Evolutionary conservation across 2,329 filamentous ascomycete genomes (phyloP), one percentile per base, ranked within the genome.

Genomic region (Diaporthe sp.): DNA sequence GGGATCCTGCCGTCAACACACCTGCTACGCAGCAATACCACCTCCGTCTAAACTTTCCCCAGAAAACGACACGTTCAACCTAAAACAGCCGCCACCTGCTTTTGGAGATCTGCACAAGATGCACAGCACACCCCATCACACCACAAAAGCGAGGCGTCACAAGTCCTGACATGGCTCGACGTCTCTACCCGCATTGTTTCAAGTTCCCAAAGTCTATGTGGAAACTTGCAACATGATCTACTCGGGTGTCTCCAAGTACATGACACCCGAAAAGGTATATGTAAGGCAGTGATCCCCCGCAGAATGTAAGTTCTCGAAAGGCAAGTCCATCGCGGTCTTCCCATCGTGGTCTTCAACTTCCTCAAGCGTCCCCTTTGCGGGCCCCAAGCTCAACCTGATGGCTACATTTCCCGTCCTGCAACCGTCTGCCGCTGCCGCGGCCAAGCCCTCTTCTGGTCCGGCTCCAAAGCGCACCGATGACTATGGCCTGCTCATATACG

Each of bases 401-500:
- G 65, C 65, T 69, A 42, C 65, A 8, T 55, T 69, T 10, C 65
- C 65, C 25, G 65, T 55, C 65, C 65, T 69, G 22, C 65, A 69
- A 22, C 49, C 15, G n/a, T 37, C 72, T 31, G 49, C 72, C 72
- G 46, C 57, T 4, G 57, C 72, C 12, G 28, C 49, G 72, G 58
- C 72, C 37, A 68, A 67, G 46, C 37, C 37, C 46, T 42, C 25
- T 12, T 53, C 71, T 15, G 58, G 42, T 6, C 12, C 58, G 10
- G 39, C 58, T 34, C n/a, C 72, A 6, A 68, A 73, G 72, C 44
- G 46, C 13, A 19, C 37, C 12, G 62, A 74, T 25, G 61, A 68
- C 72, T 69, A 53, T 25, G 72, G 72, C 31, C 53, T 74, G 39
- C 72, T 74, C 51, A 74, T 74, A 44, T 74, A 74, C 51, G 72